These are phyloP conservation scores for Mrakia hoshinonis DNA, from an alignment of 768 basidiomycete genomes.

Conservation along the genomic window DNA sequence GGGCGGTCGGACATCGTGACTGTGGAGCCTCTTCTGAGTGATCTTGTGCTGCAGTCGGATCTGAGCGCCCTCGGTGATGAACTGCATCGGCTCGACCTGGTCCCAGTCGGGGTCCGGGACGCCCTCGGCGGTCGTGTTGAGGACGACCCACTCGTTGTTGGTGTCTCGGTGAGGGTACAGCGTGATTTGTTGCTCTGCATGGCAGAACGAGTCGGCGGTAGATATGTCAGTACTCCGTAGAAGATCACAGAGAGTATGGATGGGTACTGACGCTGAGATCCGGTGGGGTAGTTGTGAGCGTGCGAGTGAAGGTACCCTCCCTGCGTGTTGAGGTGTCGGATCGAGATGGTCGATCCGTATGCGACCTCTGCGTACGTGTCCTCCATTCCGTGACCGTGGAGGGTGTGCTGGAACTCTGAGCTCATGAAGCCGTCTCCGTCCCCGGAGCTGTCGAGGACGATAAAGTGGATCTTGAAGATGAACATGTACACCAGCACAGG, in stretches of 20 bases:
- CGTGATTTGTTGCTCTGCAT: conserved; percentile 89
- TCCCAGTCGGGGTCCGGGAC: conserved; percentile 42
- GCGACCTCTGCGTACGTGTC: conserved; percentile 93
- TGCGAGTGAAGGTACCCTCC: conserved; percentile 99
- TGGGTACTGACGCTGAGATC: conserved; percentile 83
- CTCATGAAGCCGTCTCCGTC: conserved; percentile 99
- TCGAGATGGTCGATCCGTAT: conserved; percentile 67
- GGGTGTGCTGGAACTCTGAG: conserved; percentile 93
- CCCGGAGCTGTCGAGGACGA: conserved; percentile 76
- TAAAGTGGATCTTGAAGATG: conserved; percentile 94
- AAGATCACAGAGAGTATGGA: no score
- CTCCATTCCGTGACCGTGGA: conserved; percentile 77
- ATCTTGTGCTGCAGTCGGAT: conserved; percentile 71
- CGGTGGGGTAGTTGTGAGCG: conserved; percentile 74
- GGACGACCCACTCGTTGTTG: conserved; percentile 88
- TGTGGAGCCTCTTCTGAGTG: conserved; percentile 82
- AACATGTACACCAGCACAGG: conserved; percentile 85
- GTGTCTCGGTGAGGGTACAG: conserved; percentile 96
- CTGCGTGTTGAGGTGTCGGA: conserved; percentile 92
- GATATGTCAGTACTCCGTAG: not conserved
- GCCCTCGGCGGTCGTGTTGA: conserved; percentile 54
- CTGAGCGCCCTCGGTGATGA: conserved; percentile 57
- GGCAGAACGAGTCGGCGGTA: conserved; percentile 26
- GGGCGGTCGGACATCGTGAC: conserved; percentile 88
- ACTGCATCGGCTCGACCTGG: conserved; percentile 48